Evolutionary conservation across 345 rosid species (phyloP).

Genomic region (Euclidium syriacum): DNA sequence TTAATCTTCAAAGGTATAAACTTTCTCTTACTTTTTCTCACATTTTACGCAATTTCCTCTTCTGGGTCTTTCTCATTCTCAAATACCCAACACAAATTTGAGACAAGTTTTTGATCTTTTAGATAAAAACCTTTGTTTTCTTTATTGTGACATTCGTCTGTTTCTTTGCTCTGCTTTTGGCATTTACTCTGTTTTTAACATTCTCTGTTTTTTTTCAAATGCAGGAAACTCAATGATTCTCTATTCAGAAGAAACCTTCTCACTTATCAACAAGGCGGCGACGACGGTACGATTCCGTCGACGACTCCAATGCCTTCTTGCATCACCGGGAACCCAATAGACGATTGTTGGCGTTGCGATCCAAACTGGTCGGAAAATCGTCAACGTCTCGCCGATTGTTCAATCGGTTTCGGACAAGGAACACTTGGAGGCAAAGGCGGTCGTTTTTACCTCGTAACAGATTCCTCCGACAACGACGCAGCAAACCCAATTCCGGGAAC

Average conservation of each 20-base stretch:
- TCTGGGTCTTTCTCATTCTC: conserved; percentile 1
- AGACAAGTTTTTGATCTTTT: background rate
- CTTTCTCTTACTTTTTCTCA: background rate
- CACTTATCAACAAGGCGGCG: conserved; percentile 25
- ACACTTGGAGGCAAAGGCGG: conserved; percentile 83
- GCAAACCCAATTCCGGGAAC: conserved; percentile 88
- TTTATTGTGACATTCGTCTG: no score
- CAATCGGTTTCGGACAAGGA: conserved; percentile 69
- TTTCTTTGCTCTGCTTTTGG: no score
- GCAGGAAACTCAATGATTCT: conserved; percentile 44
- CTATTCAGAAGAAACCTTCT: conserved; percentile 36
- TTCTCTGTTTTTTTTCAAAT: background rate
- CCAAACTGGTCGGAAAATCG: conserved; percentile 66
- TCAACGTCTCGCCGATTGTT: conserved; percentile 69
- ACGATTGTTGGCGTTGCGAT: conserved; percentile 86
- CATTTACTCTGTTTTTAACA: conserved; percentile 9
- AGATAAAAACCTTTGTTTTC: background rate
- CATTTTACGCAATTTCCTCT: background rate
- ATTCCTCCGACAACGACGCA: conserved; percentile 75
- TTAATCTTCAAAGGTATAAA: conserved; percentile 42
- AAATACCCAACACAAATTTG: background rate
- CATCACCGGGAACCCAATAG: conserved; percentile 71
- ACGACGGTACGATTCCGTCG: conserved; percentile 26
- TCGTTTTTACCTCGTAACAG: conserved; percentile 75
- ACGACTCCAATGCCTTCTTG: conserved; percentile 31